A percentile compares a stretch with the other conserved stretches of the same genome.
Conservation (phyloP, 2,329 filamentous ascomycete genomes). For the Metarhizium brunneum region DNA sequence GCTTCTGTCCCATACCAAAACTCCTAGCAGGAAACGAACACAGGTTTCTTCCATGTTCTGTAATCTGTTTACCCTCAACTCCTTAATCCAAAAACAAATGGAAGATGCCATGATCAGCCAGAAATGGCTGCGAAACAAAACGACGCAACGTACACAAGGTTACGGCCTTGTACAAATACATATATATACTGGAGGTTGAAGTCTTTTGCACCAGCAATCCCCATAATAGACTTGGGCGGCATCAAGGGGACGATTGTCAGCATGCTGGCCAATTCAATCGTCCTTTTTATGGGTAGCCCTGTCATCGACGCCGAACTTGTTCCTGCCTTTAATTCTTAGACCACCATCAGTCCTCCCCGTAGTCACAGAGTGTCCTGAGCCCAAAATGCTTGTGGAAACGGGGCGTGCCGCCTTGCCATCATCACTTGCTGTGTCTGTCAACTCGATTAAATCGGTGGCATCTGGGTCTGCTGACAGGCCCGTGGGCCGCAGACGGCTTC, state of each 20-base stretch:
- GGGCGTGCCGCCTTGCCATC: slow-evolving; percentile 29
- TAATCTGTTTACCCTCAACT: background rate
- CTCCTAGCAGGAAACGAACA: background rate
- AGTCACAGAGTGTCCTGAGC: slow-evolving; percentile 24
- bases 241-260: background rate
- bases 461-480: slow-evolving; percentile 15
- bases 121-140: background rate
- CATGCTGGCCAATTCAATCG: slow-evolving; percentile 17
- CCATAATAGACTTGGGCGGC: background rate
- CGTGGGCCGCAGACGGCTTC: slow-evolving; percentile 25
- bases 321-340: slow-evolving; percentile 27
- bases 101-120: background rate
- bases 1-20: background rate
- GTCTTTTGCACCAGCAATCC: background rate
- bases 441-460: slow-evolving; percentile 60
- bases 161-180: background rate
- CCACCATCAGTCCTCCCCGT: slow-evolving; percentile 25
- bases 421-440: slow-evolving; percentile 53
- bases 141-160: background rate
- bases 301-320: slow-evolving; percentile 11
- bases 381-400: slow-evolving; percentile 18
- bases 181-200: background rate
- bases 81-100: background rate
- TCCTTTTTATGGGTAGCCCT: slow-evolving; percentile 28
- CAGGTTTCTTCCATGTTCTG: background rate